Evolutionary conservation across 2,329 filamentous ascomycete species (phyloP).

Genomic region (Neoascochyta sp.): DNA sequence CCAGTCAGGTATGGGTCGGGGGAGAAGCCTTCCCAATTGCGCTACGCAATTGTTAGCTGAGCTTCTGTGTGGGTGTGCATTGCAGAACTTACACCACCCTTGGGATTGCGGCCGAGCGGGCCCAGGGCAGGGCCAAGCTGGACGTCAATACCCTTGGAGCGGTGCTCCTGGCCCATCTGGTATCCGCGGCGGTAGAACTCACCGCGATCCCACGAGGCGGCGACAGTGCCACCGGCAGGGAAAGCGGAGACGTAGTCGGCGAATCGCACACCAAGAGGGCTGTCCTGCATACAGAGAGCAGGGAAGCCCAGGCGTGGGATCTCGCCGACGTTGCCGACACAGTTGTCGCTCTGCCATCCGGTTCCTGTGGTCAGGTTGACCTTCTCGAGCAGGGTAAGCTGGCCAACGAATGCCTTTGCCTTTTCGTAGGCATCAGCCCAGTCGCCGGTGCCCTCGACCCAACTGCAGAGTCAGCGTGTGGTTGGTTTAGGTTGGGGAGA

Average conservation of each 20-base stretch:
- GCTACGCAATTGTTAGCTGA: slow-evolving; percentile 9
- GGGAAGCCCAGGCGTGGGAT: slow-evolving; percentile 67
- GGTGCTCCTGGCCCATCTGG: slow-evolving; percentile 72
- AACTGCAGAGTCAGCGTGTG: slow-evolving; percentile 40
- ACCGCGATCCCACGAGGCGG: slow-evolving; percentile 74
- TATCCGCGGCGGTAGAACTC: slow-evolving; percentile 66
- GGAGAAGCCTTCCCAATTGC: slow-evolving; percentile 51
- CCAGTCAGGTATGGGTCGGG: slow-evolving; percentile 75
- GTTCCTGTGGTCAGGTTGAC: slow-evolving; percentile 92
- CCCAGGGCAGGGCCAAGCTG: slow-evolving; percentile 75
- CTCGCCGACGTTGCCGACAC: slow-evolving; percentile 68
- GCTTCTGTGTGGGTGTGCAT: not conserved
- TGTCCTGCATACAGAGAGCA: slow-evolving; percentile 81
- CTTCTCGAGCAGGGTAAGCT: slow-evolving; percentile 81
- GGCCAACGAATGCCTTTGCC: slow-evolving; percentile 74
- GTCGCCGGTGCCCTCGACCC: slow-evolving; percentile 67
- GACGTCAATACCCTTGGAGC: slow-evolving; percentile 70
- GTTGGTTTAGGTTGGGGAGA: not conserved
- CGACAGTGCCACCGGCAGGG: slow-evolving; percentile 71
- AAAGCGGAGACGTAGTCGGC: slow-evolving; percentile 81
- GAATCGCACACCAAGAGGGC: slow-evolving; percentile 73
- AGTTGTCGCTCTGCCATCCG: slow-evolving; percentile 56
- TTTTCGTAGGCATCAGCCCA: slow-evolving; percentile 75
- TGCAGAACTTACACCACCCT: slow-evolving; percentile 56
- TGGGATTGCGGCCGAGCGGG: slow-evolving; percentile 64